Conservation (phyloP, 2,329 filamentous ascomycete genomes). For the Juglanconis juglandina region DNA sequence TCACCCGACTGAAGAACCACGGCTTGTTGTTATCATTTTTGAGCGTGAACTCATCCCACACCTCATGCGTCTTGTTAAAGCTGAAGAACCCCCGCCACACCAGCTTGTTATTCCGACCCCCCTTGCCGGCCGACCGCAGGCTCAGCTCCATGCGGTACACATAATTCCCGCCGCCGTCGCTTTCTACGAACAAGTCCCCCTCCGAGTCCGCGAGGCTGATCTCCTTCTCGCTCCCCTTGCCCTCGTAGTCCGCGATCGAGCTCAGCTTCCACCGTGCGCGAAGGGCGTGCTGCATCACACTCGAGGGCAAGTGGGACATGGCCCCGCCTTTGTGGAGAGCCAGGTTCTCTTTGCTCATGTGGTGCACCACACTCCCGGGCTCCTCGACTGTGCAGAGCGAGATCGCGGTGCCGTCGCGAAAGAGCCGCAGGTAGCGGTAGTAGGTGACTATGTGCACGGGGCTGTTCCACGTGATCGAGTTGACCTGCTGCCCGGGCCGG, state of each 20-base stretch:
- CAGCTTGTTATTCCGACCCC: constrained; percentile 77
- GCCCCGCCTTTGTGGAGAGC: constrained; percentile 37
- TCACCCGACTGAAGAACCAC: constrained; percentile 65
- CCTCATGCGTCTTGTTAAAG: constrained; percentile 84
- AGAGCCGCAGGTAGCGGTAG: constrained; percentile 94
- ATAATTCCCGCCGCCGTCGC: constrained; percentile 78
- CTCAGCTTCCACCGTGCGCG: constrained; percentile 52
- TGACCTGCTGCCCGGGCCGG: constrained; percentile 71
- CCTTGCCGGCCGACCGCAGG: constrained; percentile 61
- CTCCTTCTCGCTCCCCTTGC: constrained; percentile 26
- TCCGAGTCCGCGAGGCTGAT: constrained; percentile 45
- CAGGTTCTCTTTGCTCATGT: constrained; percentile 71
- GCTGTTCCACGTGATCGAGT: constrained; percentile 70
- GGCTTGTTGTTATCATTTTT: constrained; percentile 55
- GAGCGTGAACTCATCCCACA: constrained; percentile 77
- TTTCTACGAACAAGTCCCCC: constrained; percentile 77
- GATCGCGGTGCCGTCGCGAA: constrained; percentile 81
- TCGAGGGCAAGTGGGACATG: constrained; percentile 39
- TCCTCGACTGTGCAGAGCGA: constrained; percentile 77
- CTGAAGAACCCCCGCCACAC: constrained; percentile 87
- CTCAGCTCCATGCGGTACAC: constrained; percentile 78
- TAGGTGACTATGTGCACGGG: constrained; percentile 96
- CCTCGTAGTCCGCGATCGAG: constrained; percentile 31
- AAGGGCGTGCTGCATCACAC: constrained; percentile 66
- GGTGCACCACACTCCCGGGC: constrained; percentile 81